Base-by-base conservation (phyloP, 2,329 filamentous ascomycete genomes). In the Microcera coccophila region DNA sequence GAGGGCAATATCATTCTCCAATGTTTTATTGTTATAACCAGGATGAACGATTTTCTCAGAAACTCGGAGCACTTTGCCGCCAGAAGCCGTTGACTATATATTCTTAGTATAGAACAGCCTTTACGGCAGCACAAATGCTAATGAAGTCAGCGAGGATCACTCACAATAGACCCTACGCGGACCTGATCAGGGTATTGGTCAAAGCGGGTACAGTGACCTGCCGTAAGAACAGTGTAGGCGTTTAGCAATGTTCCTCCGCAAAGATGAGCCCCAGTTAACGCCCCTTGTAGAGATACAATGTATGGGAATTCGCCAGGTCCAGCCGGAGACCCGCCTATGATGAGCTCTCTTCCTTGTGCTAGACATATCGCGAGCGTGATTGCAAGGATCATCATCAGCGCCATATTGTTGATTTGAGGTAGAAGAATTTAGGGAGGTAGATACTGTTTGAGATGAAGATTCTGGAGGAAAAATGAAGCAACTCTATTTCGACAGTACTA, bases 121-220 rank as follows among this genome's bases (percentile, higher is more conserved):
- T n/a, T n/a, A n/a, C n/a, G n/a, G n/a, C n/a, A n/a, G n/a, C n/a
- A n/a, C n/a, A n/a, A n/a, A n/a, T n/a, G n/a, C n/a, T n/a, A n/a
- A n/a, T n/a, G n/a, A n/a, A n/a, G n/a, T n/a, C n/a, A n/a, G n/a
- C n/a, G n/a, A n/a, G n/a, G n/a, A n/a, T n/a, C n/a, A n/a, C 57
- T 24, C 45, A 58, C 58, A 8, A 51, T 38, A 24, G 49, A 52
- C 15, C 61, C 61, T 18, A 59, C 61, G 36, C 61, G 61, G 47
- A 63, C 48, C 7, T n/a, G 40, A 62, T 50, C 19, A 16, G 9
- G 8, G 48, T 44, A 15, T 52, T 41, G 17, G 34, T 33, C n/a
- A n/a, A n/a, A n/a, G n/a, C n/a, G n/a, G n/a, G 56, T 52, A 50
- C 59, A 63, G 47, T 63, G 61, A n/a, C 50, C 60, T 11, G 61